Base-by-base conservation (phyloP, 495 filamentous ascomycete species). In the Xylaria intraflava region DNA sequence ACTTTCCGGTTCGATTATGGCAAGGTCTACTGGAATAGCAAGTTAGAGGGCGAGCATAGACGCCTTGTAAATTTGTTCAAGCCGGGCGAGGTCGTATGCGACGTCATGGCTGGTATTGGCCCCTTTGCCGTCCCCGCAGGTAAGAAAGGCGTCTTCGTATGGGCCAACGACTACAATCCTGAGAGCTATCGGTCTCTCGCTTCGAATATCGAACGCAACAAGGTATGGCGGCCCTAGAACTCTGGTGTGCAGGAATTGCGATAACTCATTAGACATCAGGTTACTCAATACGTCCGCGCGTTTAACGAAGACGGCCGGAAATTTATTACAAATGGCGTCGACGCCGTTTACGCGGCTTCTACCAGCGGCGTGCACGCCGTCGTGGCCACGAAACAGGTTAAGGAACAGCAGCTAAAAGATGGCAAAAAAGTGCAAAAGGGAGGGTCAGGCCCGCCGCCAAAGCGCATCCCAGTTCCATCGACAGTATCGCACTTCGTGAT, bases 81-180 rank as follows among this genome's bases (percentile, higher is more conserved):
- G 36, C 79, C 82, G 1, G 89, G 93, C 20, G 88, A 96, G 58
- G 90, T 90, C 22, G 87, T 97, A 7, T 89, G 86, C 73, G 93
- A 99, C 67, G 88, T 96, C 54, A 99, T 99, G 93, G 91, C 92
- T 8, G 93, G 93, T 29, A 88, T 99, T 39, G 93, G 93, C 1
- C 93, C 93, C 1, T 99, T 99, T 67, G 91, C 91, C 26, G 74
- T 97, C 2, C 93, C 93, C 0, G 91, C 93, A 1, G 93, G 88
- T 23, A 92, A 85, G 72, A 90, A 86, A 68, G 80, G 81, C 41
- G 86, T 89, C n/a, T 92, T 96, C 59, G 91, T 96, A 33, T 95
- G 87, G 86, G 93, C 90, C 10, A 97, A 97, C 65, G 93, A 99
- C 64, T 81, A 96, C 62, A 99, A 99, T 61, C 93, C 93, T 4